Evolutionary conservation across 1,284 basidiomycete genomes (phyloP), one percentile per base, ranked within the genome.

Genomic region (Ganoderma sp.): DNA sequence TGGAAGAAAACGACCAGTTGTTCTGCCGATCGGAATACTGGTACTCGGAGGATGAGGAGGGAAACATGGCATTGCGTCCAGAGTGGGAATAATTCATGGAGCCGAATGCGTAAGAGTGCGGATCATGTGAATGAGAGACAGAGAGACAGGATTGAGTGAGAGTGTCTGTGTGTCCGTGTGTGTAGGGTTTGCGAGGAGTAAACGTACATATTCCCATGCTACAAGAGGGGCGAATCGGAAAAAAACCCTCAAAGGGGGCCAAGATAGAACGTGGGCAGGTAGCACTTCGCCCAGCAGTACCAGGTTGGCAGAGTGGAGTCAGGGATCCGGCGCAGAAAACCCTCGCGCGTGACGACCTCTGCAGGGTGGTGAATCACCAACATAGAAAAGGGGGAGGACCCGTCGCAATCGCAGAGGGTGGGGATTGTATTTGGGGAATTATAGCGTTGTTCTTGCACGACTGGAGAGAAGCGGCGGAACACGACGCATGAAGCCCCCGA

Each of bases 401-500:
- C 78, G 89, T 85, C 61, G 88, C 88, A 66, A 90, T 86, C 19
- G 90, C 88, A 42, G 89, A 89, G 69, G 91, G 88, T 0, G 91
- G 89, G 7, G 90, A 88, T n/a, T 90, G 87, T 54, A 90, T 87
- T 28, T 78, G 75, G 77, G 86, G 84, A 32, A 86, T 78, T 61
- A 92, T 90, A 2, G 82, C 78, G 70, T 93, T 90, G 71, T 91
- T 90, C 80, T 93, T 94, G 75, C 90, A 82, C 39, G 88, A 92
- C 78, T 96, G 67, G 88, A 94, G 56, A 89, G 88, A 79, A 94
- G 93, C 48, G 94, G 94, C 19, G 94, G 94, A 1, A 96, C 94
- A 74, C 94, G 92, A 66, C 94, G 92, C 81, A 96, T 96, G 84
- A 96, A 96, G 79, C 92, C 93, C 67, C 93, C 90, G 64, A 96